Evolutionary conservation across 768 basidiomycete species (phyloP).

Genomic region (Pleurotus tuoliensis): DNA sequence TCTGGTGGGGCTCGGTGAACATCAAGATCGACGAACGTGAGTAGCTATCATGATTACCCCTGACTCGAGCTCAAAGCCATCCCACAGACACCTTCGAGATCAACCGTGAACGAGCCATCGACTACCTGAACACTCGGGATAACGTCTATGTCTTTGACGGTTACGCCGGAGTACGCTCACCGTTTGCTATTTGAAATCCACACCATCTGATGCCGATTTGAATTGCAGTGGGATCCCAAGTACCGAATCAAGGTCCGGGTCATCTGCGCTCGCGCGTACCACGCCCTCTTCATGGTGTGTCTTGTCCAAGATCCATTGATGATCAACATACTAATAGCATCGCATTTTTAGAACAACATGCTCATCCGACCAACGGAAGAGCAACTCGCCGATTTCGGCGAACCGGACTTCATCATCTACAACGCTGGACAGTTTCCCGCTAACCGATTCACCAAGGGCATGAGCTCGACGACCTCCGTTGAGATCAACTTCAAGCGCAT

Average conservation of each 20-base stretch:
- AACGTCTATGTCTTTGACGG: conserved; percentile 99
- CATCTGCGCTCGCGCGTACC: conserved; percentile 97
- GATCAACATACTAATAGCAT: conserved; percentile 11
- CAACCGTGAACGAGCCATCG: conserved; percentile 97
- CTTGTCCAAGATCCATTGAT: neutral
- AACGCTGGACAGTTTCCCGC: conserved; percentile 99
- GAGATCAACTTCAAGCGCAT: conserved; percentile 99
- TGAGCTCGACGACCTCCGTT: conserved; percentile 98
- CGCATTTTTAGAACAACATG: conserved; percentile 86
- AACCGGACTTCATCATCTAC: conserved; percentile 99
- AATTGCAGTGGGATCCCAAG: conserved; percentile 86
- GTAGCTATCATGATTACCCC: conserved; percentile 21
- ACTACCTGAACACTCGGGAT: conserved; percentile 97
- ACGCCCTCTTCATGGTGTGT: conserved; percentile 96
- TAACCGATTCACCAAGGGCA: conserved; percentile 99
- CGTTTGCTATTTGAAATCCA: neutral
- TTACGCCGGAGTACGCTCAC: conserved; percentile 69
- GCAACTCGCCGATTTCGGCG: conserved; percentile 91
- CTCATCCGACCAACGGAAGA: conserved; percentile 96
- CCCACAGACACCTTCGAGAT: conserved; percentile 94
- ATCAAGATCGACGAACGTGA: conserved; percentile 97
- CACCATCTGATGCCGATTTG: conserved; percentile 6
- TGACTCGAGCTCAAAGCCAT: neutral
- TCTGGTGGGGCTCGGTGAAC: conserved; percentile 99
- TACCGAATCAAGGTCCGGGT: conserved; percentile 99